Percentiles rank a stretch among this genome's conserved stretches.
Evolutionary conservation across 2,329 filamentous ascomycete genomes (phyloP).

Genomic region (Aspergillus viridinutans): DNA sequence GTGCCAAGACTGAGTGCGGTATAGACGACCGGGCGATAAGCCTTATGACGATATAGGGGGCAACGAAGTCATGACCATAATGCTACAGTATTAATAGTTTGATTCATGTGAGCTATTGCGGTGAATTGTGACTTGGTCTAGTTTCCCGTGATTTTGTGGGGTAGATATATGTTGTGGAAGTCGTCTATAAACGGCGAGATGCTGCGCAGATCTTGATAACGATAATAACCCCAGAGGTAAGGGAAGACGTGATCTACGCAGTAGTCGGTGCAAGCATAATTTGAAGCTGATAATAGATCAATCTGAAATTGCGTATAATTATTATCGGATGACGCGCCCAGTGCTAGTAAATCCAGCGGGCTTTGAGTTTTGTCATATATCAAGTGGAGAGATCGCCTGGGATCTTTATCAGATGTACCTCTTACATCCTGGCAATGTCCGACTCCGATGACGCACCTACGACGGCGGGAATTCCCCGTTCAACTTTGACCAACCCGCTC

Average conservation of each 20-base stretch:
- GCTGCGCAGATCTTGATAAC: no score
- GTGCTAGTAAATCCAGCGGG: no score
- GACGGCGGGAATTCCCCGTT: constrained; percentile 12
- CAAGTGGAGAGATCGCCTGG: background rate
- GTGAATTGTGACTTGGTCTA: background rate
- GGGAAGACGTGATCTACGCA: no score
- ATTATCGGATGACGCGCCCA: no score
- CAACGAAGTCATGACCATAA: background rate
- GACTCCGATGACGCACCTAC: constrained; percentile 18
- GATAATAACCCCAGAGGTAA: no score
- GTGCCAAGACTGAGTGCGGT: background rate
- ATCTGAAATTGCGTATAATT: no score
- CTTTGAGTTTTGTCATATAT: background rate
- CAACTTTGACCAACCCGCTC: background rate
- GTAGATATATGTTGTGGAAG: background rate
- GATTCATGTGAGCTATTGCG: background rate
- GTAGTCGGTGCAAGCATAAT: no score
- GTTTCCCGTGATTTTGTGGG: background rate
- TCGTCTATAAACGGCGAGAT: background rate
- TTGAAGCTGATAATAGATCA: no score
- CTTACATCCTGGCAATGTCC: background rate
- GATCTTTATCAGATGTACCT: constrained; percentile 11
- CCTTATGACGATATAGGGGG: background rate
- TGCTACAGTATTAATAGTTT: background rate
- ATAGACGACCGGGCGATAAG: background rate